A percentile compares a stretch with the other conserved stretches of the same genome.
phyloP scores from a whole-genome alignment of 176 grass and related monocot genomes.

The Avena atlantica region DNA sequence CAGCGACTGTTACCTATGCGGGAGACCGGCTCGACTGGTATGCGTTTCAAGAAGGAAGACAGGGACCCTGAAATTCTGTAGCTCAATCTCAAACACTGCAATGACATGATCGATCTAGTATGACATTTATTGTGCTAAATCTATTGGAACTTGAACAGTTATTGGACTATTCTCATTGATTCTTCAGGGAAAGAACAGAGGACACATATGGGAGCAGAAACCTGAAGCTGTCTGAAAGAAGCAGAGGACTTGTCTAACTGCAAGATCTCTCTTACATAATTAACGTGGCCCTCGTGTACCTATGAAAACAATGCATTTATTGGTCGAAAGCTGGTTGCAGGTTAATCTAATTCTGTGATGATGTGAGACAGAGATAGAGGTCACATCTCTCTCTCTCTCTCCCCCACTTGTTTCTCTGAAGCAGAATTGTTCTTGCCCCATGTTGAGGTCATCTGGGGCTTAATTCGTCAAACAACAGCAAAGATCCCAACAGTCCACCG shows the following conservation, averaged over 20 bases:
- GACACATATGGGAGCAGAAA: neutral
- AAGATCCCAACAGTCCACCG: neutral
- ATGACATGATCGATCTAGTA: too few species aligned
- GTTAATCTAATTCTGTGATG: slow-evolving; percentile 42
- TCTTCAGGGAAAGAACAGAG: slow-evolving; percentile 5
- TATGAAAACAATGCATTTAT: slow-evolving; percentile 37
- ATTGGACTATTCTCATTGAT: neutral
- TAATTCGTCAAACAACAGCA: neutral
- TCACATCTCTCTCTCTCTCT: neutral
- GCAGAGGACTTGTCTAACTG: neutral
- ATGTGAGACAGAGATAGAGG: neutral
- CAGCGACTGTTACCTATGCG: slow-evolving; percentile 50
- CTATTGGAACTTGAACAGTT: neutral
- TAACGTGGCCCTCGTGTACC: slow-evolving; percentile 28
- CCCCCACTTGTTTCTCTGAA: neutral
- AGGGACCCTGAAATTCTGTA: neutral
- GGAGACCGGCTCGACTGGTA: slow-evolving; percentile 16
- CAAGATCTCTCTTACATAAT: neutral
- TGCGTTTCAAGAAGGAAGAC: neutral
- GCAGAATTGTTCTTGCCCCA: neutral
- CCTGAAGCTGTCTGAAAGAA: slow-evolving; percentile 35
- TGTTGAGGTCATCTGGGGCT: slow-evolving; percentile 41
- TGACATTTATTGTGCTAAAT: neutral
- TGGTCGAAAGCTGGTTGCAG: slow-evolving; percentile 43
- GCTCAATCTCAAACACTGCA: neutral